Conservation (phyloP, 768 basidiomycete species). For the Russula griseocarnosa region DNA sequence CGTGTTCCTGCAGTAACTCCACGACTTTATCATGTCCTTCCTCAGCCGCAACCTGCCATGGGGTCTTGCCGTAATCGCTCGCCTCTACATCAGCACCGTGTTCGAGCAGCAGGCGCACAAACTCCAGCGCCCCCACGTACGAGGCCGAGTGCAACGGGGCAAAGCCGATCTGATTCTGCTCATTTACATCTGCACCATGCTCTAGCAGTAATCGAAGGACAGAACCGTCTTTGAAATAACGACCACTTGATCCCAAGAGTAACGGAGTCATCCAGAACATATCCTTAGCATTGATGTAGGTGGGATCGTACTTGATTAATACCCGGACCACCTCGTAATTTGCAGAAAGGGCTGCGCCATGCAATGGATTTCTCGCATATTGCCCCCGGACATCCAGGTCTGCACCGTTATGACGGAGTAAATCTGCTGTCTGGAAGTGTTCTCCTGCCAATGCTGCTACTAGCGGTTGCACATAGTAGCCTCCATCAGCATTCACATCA, state of each 20-base stretch:
- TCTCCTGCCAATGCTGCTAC: neutral
- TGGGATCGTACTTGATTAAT: neutral
- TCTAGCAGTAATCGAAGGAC: neutral
- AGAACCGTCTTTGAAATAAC: neutral
- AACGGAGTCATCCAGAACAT: neutral
- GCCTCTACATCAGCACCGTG: neutral
- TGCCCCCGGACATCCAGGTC: too few relatives aligned
- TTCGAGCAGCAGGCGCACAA: neutral
- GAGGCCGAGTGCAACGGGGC: neutral
- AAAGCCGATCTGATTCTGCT: neutral
- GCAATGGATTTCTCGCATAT: fast-evolving
- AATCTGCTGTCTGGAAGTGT: neutral
- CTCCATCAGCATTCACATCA: neutral
- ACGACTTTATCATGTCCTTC: too few relatives aligned
- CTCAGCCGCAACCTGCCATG: neutral
- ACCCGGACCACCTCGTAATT: neutral
- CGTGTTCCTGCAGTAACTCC: too few relatives aligned
- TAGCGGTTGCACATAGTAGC: neutral
- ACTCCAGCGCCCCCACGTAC: neutral
- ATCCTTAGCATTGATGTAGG: neutral
- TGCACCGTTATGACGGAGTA: neutral
- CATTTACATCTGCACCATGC: neutral
- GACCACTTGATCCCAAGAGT: neutral
- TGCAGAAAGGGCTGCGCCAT: neutral
- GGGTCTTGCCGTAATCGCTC: neutral